Conservation (phyloP, 2,329 filamentous ascomycete species). For the Botryosphaeria dothidea region DNA sequence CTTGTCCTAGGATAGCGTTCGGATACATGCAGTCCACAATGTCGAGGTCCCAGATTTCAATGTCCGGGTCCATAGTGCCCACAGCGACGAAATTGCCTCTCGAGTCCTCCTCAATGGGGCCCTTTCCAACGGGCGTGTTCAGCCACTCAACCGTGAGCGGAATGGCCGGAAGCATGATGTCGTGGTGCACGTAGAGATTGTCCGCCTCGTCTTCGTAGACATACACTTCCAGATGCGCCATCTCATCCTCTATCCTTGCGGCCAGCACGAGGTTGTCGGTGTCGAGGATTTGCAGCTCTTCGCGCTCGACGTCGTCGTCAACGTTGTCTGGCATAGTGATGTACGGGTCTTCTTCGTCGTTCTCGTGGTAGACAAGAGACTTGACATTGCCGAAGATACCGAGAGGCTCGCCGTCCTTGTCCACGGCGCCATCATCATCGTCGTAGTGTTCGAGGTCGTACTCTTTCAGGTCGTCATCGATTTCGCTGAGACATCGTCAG, state of each 20-base stretch:
- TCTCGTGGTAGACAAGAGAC: conserved; percentile 88
- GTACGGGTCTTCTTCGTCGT: conserved; percentile 94
- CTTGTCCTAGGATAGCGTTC: conserved; percentile 87
- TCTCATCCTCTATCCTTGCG: conserved; percentile 93
- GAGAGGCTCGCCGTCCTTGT: conserved; percentile 72
- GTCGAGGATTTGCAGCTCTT: conserved; percentile 89
- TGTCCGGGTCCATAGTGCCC: conserved; percentile 96
- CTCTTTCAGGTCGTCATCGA: conserved; percentile 87
- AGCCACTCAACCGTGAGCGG: conserved; percentile 96
- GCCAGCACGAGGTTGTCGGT: conserved; percentile 92
- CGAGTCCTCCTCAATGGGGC: conserved; percentile 60
- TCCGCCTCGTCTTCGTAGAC: conserved; percentile 95
- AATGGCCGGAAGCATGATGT: conserved; percentile 98
- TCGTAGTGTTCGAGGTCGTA: conserved; percentile 97
- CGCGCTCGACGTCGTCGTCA: conserved; percentile 83
- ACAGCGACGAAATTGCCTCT: conserved; percentile 91
- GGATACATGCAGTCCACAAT: conserved; percentile 98
- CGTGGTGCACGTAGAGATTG: conserved; percentile 98
- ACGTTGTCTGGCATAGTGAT: conserved; percentile 76
- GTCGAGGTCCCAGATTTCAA: conserved; percentile 97
- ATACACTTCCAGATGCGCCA: conserved; percentile 94
- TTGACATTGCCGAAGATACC: conserved; percentile 96
- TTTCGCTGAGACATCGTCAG: conserved; percentile 30
- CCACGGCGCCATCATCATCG: conserved; percentile 69
- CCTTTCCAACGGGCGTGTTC: conserved; percentile 82